A percentile compares a stretch with the other conserved stretches of the same genome.
Evolutionary conservation across 805 yeast genomes (phyloP).

Genomic region (Pichia pseudocactophila): DNA sequence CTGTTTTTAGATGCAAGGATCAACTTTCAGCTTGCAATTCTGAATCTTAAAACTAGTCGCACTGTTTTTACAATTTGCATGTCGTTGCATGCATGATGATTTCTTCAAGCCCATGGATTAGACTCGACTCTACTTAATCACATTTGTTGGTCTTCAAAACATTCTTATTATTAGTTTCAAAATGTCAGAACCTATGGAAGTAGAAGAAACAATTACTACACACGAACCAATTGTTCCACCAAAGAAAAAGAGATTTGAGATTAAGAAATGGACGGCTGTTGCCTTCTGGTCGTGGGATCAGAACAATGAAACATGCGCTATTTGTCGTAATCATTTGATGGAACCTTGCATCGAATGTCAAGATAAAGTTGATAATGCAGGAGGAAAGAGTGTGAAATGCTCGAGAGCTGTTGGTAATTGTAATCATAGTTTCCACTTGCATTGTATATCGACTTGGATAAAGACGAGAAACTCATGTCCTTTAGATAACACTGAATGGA

Average conservation of each 20-base stretch:
- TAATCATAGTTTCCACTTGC: slow-evolving; percentile 97
- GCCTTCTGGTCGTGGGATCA: slow-evolving; percentile 99
- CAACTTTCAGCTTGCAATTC: no score
- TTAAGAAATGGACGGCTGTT: slow-evolving; percentile 97
- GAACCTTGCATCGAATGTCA: slow-evolving; percentile 95
- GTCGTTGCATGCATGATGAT: no score
- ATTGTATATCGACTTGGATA: slow-evolving; percentile 93
- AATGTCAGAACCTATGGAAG: slow-evolving; percentile 17
- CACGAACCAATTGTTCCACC: slow-evolving; percentile 17
- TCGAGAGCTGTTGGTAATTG: slow-evolving; percentile 96
- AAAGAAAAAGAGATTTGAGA: slow-evolving; percentile 72
- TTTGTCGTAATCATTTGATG: slow-evolving; percentile 96
- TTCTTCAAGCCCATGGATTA: no score
- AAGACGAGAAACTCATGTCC: slow-evolving; percentile 96
- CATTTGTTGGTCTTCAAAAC: no score
- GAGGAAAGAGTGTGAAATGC: slow-evolving; percentile 43
- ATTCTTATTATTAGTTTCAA: background rate
- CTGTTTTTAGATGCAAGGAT: no score
- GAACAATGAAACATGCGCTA: slow-evolving; percentile 81
- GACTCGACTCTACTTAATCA: no score
- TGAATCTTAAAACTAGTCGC: no score
- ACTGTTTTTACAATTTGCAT: no score
- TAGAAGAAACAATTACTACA: slow-evolving; percentile 4
- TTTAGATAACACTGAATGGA: slow-evolving; percentile 88
- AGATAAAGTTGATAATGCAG: slow-evolving; percentile 41